Evolutionary conservation across 352 stramenopile species (phyloP).

Genomic region (Phytophthora melonis): DNA sequence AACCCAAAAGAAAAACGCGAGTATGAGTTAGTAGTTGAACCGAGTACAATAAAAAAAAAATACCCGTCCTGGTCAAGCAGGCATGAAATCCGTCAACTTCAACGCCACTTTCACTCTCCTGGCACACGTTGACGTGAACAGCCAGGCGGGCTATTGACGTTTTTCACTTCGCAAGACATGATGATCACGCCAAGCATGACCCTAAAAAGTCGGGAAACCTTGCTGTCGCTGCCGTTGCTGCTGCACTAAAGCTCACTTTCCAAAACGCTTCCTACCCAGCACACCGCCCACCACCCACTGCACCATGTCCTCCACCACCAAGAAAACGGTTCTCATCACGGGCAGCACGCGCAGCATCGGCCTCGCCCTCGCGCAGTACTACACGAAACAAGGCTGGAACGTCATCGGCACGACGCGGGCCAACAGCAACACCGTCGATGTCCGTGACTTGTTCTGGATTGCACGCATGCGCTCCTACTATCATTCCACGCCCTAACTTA

Average conservation of each 20-base stretch:
- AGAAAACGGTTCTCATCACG: slow-evolving; percentile 59
- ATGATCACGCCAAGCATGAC: background rate
- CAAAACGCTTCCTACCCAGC: slow-evolving; percentile 13
- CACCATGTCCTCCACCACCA: background rate
- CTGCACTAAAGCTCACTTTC: slow-evolving; percentile 12
- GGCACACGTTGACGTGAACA: too few species aligned
- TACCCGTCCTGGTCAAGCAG: slow-evolving; percentile 19
- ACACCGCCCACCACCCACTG: background rate
- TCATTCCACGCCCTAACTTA: background rate
- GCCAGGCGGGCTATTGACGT: background rate
- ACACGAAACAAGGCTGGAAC: slow-evolving; percentile 49
- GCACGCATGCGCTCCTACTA: background rate
- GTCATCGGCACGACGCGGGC: slow-evolving; percentile 48
- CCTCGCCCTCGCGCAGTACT: slow-evolving; percentile 49
- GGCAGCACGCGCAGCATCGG: slow-evolving; percentile 51
- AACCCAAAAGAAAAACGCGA: slow-evolving; percentile 20
- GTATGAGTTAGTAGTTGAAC: slow-evolving; percentile 47
- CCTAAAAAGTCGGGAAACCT: background rate
- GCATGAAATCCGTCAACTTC: slow-evolving; percentile 18
- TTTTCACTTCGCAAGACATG: background rate
- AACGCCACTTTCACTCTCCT: background rate
- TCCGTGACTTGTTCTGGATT: slow-evolving; percentile 3
- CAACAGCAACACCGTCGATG: slow-evolving; percentile 42
- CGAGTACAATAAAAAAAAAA: slow-evolving; percentile 51
- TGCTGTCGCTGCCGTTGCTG: background rate